Conservation (phyloP, 2,329 filamentous ascomycete species). For the Gyromitra esculenta region DNA sequence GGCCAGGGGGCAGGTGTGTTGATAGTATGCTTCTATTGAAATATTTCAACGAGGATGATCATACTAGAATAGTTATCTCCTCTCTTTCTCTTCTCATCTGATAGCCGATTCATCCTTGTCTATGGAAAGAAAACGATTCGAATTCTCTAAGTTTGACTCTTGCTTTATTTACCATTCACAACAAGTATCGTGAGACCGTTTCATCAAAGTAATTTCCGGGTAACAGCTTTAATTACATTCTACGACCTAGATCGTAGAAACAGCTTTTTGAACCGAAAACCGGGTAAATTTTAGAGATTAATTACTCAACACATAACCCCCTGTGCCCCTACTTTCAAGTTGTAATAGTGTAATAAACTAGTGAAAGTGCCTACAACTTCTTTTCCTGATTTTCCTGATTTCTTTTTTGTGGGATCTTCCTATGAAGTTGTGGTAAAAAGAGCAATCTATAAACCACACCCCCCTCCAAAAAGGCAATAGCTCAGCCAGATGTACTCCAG, state of each 20-base stretch:
- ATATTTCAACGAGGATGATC: no score
- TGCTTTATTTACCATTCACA: no score
- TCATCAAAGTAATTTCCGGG: no score
- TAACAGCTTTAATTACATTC: no score
- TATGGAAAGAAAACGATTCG: no score
- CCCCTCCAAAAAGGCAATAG: not conserved
- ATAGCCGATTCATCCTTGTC: no score
- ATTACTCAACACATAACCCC: not conserved
- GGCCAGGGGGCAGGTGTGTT: no score
- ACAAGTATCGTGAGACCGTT: no score
- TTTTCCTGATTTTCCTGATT: not conserved
- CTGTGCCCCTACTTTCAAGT: not conserved
- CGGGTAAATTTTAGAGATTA: not conserved
- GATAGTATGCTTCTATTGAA: no score
- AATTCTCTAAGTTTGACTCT: no score
- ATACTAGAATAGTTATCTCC: no score
- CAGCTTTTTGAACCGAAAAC: not conserved
- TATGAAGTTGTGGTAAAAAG: not conserved
- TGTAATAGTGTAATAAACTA: not conserved
- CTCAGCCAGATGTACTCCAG: not conserved
- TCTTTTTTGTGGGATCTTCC: not conserved
- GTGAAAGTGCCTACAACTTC: not conserved
- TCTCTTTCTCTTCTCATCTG: no score
- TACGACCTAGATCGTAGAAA: not conserved
- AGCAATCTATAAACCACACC: not conserved